Conservation (phyloP, 139 green algal genomes). For the Coccomyxa sp. region DNA sequence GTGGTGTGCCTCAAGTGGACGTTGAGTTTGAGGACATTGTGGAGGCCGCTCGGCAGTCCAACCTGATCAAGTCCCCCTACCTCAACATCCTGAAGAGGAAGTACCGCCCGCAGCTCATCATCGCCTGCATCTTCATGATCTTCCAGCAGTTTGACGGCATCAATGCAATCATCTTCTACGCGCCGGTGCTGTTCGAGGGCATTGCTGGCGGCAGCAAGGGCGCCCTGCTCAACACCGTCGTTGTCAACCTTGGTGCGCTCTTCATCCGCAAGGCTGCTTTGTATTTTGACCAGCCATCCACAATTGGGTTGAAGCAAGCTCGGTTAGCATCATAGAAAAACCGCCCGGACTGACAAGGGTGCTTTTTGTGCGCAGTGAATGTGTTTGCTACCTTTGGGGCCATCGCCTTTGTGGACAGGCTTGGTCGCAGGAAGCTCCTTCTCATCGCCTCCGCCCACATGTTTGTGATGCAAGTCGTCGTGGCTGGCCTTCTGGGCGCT, state of each 20-base stretch:
- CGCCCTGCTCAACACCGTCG: not conserved
- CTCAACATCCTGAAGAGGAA: conserved; percentile 15
- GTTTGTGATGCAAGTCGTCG: conserved; percentile 19
- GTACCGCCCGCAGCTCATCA: conserved; percentile 24
- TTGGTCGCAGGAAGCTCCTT: conserved; percentile 26
- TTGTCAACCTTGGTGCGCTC: not conserved
- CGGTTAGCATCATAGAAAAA: not conserved
- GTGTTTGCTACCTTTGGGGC: conserved; percentile 42
- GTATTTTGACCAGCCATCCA: not conserved
- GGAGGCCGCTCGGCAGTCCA: not conserved
- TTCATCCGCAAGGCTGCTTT: not conserved
- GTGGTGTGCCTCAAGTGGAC: conserved; percentile 42
- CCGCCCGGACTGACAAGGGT: not conserved
- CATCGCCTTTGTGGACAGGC: conserved; percentile 32
- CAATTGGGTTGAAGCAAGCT: not conserved
- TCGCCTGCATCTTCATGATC: conserved; percentile 15
- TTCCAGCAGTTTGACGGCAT: conserved; percentile 32
- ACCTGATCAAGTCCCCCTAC: conserved; percentile 4
- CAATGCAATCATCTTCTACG: not conserved
- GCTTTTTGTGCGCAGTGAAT: conserved; percentile 11
- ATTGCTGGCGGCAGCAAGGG: not conserved
- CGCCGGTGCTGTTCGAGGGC: not conserved
- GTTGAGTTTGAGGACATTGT: conserved; percentile 16
- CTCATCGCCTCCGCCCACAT: conserved; percentile 34
- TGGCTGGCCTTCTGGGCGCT: conserved; percentile 9